Evolutionary conservation across 768 basidiomycete species (phyloP).

Genomic region (Mrakia gelida): DNA sequence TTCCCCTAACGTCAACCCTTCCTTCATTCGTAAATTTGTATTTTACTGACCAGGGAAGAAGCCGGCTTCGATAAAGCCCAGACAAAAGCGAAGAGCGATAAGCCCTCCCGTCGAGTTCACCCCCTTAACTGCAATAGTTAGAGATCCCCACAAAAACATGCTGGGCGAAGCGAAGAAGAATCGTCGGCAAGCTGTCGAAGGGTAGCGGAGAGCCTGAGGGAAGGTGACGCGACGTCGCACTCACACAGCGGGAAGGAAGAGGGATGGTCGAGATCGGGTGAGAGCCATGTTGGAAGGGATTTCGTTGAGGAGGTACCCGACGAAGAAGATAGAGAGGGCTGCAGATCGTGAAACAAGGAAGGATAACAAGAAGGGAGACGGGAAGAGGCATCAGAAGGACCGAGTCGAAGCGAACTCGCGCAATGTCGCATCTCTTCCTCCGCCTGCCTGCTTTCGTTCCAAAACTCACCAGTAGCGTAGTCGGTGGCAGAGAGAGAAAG

Average conservation of each 20-base stretch:
- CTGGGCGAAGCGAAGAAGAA: no score
- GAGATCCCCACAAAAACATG: neutral
- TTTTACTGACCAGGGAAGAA: slow-evolving; percentile 38
- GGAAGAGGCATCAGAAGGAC: neutral
- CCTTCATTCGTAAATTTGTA: slow-evolving; percentile 36
- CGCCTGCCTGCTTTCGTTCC: no score
- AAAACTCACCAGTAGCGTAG: slow-evolving; percentile 3
- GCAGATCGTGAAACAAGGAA: no score
- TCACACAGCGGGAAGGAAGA: slow-evolving; percentile 13
- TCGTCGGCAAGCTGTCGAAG: no score
- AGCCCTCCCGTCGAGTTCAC: neutral
- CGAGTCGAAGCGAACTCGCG: neutral
- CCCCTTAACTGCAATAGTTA: neutral
- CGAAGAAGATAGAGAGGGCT: slow-evolving; percentile 12
- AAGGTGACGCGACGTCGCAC: no score
- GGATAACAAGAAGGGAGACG: no score
- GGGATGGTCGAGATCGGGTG: slow-evolving; percentile 28
- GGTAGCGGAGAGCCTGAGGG: neutral
- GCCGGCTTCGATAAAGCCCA: slow-evolving; percentile 44
- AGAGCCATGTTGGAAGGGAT: slow-evolving; percentile 23
- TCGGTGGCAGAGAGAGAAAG: neutral
- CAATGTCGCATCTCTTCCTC: no score
- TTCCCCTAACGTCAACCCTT: slow-evolving; percentile 29
- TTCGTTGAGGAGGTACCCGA: slow-evolving; percentile 20
- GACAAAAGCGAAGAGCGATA: slow-evolving; percentile 16